Evolutionary conservation across 352 stramenopile genomes (phyloP), one percentile per base, ranked within the genome.

Genomic region (Pythium dissotocum): DNA sequence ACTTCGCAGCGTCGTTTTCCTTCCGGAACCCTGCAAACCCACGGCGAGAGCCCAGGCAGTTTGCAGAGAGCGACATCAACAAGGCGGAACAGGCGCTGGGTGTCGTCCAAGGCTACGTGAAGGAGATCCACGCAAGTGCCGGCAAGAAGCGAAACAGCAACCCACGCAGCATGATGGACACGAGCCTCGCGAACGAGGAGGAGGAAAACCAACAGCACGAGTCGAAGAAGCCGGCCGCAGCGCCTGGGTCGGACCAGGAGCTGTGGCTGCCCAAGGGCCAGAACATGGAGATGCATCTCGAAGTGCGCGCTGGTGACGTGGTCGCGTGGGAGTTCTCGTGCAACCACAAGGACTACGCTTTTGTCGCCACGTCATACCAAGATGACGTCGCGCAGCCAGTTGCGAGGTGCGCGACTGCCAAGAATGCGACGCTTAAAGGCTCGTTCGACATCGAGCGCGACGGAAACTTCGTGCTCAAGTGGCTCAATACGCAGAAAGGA

Each of bases 261-360:
- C 51, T 89, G 55, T 76, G 69, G 0, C 40, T 93, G 10, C 59
- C 83, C 0, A 90, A 90, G 24, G 82, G 82, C 6, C 80, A 87
- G 12, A 88, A 80, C 32, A 72, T 91, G 52, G 84, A 94, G 57
- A 94, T 94, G 87, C 87, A 94, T 66, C 65, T 94, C 33, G 83
- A 94, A 55, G 84, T 94, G 9, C 73, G 80, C 7, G 74, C 79
- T 0, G 82, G 83, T 1, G 87, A 94, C 57, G 75, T 73, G 5
- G 78, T 94, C 54, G 63, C 71, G 18, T 94, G 87, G 87, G 65
- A 80, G 13, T 93, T 89, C 33, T 63, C 70, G 18, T 80, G 77
- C 38, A 85, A 80, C 30, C 89, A 76, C 56, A 83, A 75, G 26
- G 80, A 88, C 1, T 91, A 87, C 38, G 79, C 76, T 58, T 94